A percentile compares a stretch with the other conserved stretches of the same genome.
Evolutionary conservation across 805 yeast genomes (phyloP).

Genomic region (Metschnikowia kunwiensis): DNA sequence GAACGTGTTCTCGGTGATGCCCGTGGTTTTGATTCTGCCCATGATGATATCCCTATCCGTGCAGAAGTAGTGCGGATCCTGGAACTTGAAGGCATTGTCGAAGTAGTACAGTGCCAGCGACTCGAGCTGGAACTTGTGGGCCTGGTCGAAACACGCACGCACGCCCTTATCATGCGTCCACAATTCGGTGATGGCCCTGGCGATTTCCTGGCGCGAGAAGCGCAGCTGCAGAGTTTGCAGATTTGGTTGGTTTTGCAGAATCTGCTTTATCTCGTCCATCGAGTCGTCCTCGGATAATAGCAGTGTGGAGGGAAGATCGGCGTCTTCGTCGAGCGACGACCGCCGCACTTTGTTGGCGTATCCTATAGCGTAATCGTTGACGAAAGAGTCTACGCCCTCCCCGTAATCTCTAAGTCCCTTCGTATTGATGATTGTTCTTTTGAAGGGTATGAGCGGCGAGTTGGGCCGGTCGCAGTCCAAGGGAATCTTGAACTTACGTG

Average conservation of each 20-base stretch:
- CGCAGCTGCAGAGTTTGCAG: conserved; percentile 7
- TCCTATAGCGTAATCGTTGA: conserved; percentile 17
- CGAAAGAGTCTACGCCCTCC: conserved; percentile 11
- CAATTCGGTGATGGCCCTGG: conserved; percentile 61
- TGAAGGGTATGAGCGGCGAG: conserved; percentile 44
- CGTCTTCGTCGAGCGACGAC: conserved; percentile 5
- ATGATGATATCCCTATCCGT: conserved; percentile 78
- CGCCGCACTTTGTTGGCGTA: conserved; percentile 9
- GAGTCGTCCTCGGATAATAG: conserved; percentile 10
- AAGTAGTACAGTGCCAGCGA: conserved; percentile 80
- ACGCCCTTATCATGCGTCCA: conserved; percentile 77
- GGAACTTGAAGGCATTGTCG: conserved; percentile 64
- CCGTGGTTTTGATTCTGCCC: conserved; percentile 94
- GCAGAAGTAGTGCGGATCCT: conserved; percentile 63
- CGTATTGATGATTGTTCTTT: conserved; percentile 51
- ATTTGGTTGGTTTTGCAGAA: background rate
- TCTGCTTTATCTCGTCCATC: conserved; percentile 6
- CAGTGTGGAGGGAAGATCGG: conserved; percentile 14
- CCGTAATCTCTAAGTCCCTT: conserved; percentile 26
- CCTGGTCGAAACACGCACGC: conserved; percentile 49
- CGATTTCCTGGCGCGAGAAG: conserved; percentile 52
- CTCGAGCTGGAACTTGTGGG: conserved; percentile 82
- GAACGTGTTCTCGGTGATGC: conserved; percentile 85
- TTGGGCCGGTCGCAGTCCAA: conserved; percentile 61
- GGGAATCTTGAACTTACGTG: conserved; percentile 59